Evolutionary conservation across 768 basidiomycete genomes (phyloP), one percentile per base, ranked within the genome.

Genomic region (Boletus pseudo-olivaceus): DNA sequence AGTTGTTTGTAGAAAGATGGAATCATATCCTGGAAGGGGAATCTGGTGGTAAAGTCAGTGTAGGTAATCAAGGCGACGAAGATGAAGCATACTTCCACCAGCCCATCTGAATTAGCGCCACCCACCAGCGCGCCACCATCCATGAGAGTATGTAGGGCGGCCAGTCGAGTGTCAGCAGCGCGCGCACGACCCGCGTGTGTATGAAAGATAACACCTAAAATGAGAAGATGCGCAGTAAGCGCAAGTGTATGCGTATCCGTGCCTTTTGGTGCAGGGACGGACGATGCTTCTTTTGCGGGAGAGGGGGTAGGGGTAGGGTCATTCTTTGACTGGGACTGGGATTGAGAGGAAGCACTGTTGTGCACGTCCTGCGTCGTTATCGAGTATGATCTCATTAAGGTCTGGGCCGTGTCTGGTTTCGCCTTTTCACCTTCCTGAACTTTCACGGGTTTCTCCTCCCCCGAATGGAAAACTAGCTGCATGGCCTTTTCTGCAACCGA

Each of bases 81-180:
- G 30, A 52, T 3, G 11, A 45, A 54, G 19, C 56, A 6, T 43
- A 76, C 80, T 59, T 75, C 68, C 10, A 78, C 67, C 4, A 70
- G 44, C 7, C 79, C 79, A 17, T 76, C 67, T 1, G 67, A 61
- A 44, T 74, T 70, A 19, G 43, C 32, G 44, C 67, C 67, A 44
- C 68, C 63, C 54, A 76, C 82, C 45, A 60, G 58, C 15, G 75
- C 78, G 2, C 80, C 83, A 1, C 77, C 72, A 62, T 91, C 90
- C 47, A 91, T 76, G 27, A 88, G 67, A n/a, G 78, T 74, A 65
- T 92, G 89, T 1, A 92, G 67, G 42, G 75, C 74, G 35, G 77
- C 73, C 33, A 90, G 69, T 19, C 88, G 72, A 8, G 72, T 66
- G n/a, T 79, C 73, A 1, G 81, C 76, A 14, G 74, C 71, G 17